Evolutionary conservation across 1,284 basidiomycete species (phyloP), one percentile per base, ranked within the genome.

Genomic region (Irpex lacteus): DNA sequence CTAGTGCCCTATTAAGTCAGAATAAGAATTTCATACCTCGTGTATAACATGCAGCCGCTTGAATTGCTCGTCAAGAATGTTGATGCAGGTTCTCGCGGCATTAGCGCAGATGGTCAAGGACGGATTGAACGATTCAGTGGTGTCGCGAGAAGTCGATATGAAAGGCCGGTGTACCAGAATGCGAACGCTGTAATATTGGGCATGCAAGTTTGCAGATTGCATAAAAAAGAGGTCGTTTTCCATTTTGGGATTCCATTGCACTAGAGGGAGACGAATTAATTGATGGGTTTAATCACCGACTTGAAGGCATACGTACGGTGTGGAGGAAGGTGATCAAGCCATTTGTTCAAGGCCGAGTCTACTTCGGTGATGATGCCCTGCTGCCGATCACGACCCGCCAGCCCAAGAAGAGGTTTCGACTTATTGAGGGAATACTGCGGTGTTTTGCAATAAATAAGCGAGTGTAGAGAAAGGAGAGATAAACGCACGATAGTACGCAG

Each of bases 41-140:
- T 34, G 32, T 34, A 34, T 6, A 34, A 34, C 32, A 34, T 34
- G 32, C 32, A 34, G 32, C 32, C 32, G 32, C 32, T 34, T 34
- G 32, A 34, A 34, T 34, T 34, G 32, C 44, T 38, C 66, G 63
- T 84, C 82, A 60, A 81, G 72, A 54, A 86, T 78, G 68, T 82
- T 82, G 54, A 77, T 79, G 58, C 82, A 83, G 1, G 81, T 81
- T 3, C 84, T 75, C 1, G 85, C 82, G 3, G 85, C 85, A 60
- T 84, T 85, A 53, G 81, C 81, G 74, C 85, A 87, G 59, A 87
- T 85, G 1, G 84, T 82, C 3, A 86, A 76, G 3, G 84, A 85
- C 0, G 85, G 84, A 67, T 79, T 78, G 5, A 75, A 72, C 13
- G 78, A 67, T 0, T 73, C 72, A 2, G 75, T 74, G 0, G 75